Evolutionary conservation across 768 basidiomycete genomes (phyloP).

Genomic region (Tulasnella sp.): DNA sequence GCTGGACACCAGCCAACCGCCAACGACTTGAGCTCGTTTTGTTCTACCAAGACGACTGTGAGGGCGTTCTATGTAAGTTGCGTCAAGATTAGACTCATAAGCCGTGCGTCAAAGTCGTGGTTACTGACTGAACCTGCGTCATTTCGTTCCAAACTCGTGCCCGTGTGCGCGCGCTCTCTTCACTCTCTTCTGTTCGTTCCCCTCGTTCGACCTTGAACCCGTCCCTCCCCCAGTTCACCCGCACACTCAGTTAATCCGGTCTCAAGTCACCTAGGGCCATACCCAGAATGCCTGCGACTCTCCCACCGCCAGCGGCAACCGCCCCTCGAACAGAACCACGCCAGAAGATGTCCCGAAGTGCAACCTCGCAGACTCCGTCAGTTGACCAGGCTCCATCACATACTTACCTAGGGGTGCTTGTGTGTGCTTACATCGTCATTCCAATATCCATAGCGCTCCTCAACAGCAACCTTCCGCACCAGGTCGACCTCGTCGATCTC

Average conservation of each 20-base stretch:
- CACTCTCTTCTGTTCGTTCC: no score
- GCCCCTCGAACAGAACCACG: not conserved
- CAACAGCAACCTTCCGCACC: slow-evolving; percentile 20
- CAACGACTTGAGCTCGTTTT: not conserved
- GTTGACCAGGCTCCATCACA: not conserved
- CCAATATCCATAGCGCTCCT: slow-evolving; percentile 19
- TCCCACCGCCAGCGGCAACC: not conserved
- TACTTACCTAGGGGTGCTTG: not conserved
- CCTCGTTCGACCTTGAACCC: no score
- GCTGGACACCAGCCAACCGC: not conserved
- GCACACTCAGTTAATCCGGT: not conserved
- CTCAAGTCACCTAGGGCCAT: not conserved
- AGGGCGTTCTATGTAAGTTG: not conserved
- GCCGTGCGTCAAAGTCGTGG: not conserved
- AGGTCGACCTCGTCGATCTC: slow-evolving; percentile 32
- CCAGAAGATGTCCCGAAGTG: slow-evolving; percentile 7
- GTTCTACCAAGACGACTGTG: not conserved
- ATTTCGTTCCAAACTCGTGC: not conserved
- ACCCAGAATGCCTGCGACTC: not conserved
- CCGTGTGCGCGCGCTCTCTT: no score
- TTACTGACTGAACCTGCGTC: not conserved
- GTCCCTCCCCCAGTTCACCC: not conserved
- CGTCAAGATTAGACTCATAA: not conserved
- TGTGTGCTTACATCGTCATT: slow-evolving; percentile 11
- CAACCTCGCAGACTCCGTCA: slow-evolving; percentile 1